Conservation (phyloP, 345 rosid species). For the Aquilaria malaccensis region DNA sequence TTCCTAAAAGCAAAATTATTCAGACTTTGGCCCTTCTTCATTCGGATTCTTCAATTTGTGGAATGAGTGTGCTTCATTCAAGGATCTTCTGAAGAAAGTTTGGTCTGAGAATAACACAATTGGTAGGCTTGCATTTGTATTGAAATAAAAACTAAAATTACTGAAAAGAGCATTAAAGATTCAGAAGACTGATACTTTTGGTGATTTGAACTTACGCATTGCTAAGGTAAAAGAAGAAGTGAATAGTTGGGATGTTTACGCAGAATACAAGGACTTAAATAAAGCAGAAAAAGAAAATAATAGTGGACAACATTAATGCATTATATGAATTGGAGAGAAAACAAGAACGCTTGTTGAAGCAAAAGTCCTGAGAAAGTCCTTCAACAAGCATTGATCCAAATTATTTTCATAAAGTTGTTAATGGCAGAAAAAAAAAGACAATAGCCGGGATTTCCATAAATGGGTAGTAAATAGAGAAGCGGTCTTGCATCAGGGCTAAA, state of each 20-base stretch:
- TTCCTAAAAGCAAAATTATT: no score
- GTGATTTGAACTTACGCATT: neutral
- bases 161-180: neutral
- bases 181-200: neutral
- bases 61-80: no score
- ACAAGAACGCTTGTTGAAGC: neutral
- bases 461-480: neutral
- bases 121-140: no score
- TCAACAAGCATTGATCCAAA: neutral
- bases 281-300: neutral
- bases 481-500: no score
- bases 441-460: no score
- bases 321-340: neutral
- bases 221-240: neutral
- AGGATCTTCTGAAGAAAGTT: no score
- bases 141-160: no score
- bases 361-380: neutral
- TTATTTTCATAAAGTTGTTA: neutral
- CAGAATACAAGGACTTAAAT: no score
- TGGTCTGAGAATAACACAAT: no score
- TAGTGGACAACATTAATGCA: neutral
- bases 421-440: no score
- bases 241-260: neutral
- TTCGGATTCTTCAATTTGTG: no score
- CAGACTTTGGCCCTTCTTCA: no score